Evolutionary conservation across 495 filamentous ascomycete species (phyloP).

Genomic region (Penicillium lividum): DNA sequence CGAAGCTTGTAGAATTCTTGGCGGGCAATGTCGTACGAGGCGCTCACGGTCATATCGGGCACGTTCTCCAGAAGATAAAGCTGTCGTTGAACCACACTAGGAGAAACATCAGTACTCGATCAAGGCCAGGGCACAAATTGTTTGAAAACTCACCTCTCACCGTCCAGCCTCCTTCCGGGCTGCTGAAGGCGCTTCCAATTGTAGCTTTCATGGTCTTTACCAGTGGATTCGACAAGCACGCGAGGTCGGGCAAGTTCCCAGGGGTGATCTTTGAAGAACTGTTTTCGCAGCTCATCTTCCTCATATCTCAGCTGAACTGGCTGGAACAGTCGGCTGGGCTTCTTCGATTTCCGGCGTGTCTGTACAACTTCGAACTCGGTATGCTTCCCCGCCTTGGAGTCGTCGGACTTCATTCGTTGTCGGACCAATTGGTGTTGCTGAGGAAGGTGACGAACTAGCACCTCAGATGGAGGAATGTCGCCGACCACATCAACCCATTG

Average conservation of each 20-base stretch:
- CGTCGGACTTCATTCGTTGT: conserved; percentile 47
- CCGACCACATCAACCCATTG: conserved; percentile 76
- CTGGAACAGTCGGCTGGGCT: conserved; percentile 73
- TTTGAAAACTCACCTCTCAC: conserved; percentile 69
- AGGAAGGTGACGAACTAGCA: conserved; percentile 67
- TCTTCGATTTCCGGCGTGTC: conserved; percentile 51
- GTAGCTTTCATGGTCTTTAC: conserved; percentile 69
- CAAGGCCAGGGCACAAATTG: background rate
- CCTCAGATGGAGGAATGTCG: conserved; percentile 77
- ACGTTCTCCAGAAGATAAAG: conserved; percentile 75
- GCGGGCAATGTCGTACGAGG: conserved; percentile 85
- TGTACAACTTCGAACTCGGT: conserved; percentile 42
- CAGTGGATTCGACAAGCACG: conserved; percentile 81
- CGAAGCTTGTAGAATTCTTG: conserved; percentile 88
- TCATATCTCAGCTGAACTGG: conserved; percentile 78
- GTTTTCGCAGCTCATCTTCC: conserved; percentile 76
- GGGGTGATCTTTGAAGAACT: conserved; percentile 91
- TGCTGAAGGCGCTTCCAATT: conserved; percentile 86
- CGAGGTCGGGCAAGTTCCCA: conserved; percentile 94
- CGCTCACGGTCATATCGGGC: conserved; percentile 55
- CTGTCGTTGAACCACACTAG: conserved; percentile 90
- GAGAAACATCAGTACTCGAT: background rate
- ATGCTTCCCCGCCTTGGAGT: conserved; percentile 30
- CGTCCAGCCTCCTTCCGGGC: conserved; percentile 75
- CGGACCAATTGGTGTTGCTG: conserved; percentile 62